Evolutionary conservation across 176 grass and related monocot species (phyloP), one percentile per base, ranked within the genome.

Genomic region (Canna indica): DNA sequence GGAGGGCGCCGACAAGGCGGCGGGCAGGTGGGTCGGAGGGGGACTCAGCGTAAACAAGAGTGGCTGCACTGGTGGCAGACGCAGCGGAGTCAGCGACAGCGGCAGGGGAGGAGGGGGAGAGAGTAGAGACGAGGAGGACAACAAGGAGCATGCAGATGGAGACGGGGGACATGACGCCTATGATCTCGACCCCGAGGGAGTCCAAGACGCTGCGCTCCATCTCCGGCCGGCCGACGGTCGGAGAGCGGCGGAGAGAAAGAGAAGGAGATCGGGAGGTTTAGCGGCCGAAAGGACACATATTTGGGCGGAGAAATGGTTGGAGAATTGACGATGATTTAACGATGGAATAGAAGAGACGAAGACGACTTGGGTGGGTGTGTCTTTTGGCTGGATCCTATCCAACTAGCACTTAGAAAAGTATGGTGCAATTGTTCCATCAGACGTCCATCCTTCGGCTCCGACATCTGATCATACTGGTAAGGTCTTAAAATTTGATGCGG

Each of bases 121-220:
- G 80, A 71, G 85, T 75, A 75, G 94, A 85, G 64, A 99, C 72
- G 73, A 99, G 82, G 69, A 93, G 77, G 27, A 99, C 94, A 50
- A 93, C 94, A 56, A 99, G 68, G 50, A 88, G 89, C 94, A 99
- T 99, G 79, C 86, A 93, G 72, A 99, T 88, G 70, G 94, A 99
- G 72, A 99, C 89, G 22, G 94, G 94, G 41, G 78, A 90, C 79
- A 99, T 93, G 15, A 99, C 94, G 20, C 86, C 86, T 11, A 92
- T 77, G 82, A 99, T 88, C 82, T 99, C 94, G 60, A 71, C 82
- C 15, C 94, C 89, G 5, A 99, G 77, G 31, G 47, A 54, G 71
- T 99, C 89, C 58, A 99, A 77, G 50, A 99, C 75, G 82, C 88
- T 87, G 10, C 36, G 31, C 50, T 45, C 34, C 71, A 59, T 59